Evolutionary conservation across 345 rosid genomes (phyloP), one percentile per base, ranked within the genome.

Genomic region (Eucalyptus leucophloia): DNA sequence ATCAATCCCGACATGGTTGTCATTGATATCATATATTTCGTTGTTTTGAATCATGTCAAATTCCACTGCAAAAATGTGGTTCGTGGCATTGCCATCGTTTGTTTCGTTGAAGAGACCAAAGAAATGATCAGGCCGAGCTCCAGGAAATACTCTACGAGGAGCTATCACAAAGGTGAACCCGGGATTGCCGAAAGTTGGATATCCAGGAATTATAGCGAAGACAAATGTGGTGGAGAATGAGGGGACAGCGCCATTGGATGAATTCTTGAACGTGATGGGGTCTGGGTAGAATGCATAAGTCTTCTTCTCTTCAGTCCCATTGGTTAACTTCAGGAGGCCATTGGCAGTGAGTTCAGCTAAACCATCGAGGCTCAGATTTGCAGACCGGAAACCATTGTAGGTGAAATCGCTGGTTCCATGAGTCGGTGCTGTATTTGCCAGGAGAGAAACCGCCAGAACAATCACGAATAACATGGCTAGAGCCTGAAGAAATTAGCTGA

Each of bases 1-100:
- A 58, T 96, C 95, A 87, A 96, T 93, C 30, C 96, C 98, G 21
- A 96, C 94, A 89, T 95, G 96, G 60, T 96, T 95, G 40, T 89
- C 92, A 49, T 93, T 49, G 34, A 94, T 91, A 53, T 93, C 94
- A 26, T 91, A 87, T 34, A 92, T 91, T 89, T 93, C 96, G 4
- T 67, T 72, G 86, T 82, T 92, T 87, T 47, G 58, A 16, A 93
- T 88, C 3, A 93, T 92, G 88, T 94, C 96, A 28, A 96, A 92
- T 91, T 95, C 96, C 9, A 96, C 90, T 15, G 96, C 95, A 24
- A 96, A 49, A 26, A 96, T 92, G 88, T 92, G 92, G 86, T 94
- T 95, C 5, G 93, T 89, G 32, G 23, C 12, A 7, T 94, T 93
- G 16, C 95, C 96, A 54, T 88, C 87, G 92, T 88, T 93, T 49